These are phyloP conservation scores for Lasiodiplodia sp. DNA, from an alignment of 2,329 filamentous ascomycete genomes.

Conservation along the genomic window DNA sequence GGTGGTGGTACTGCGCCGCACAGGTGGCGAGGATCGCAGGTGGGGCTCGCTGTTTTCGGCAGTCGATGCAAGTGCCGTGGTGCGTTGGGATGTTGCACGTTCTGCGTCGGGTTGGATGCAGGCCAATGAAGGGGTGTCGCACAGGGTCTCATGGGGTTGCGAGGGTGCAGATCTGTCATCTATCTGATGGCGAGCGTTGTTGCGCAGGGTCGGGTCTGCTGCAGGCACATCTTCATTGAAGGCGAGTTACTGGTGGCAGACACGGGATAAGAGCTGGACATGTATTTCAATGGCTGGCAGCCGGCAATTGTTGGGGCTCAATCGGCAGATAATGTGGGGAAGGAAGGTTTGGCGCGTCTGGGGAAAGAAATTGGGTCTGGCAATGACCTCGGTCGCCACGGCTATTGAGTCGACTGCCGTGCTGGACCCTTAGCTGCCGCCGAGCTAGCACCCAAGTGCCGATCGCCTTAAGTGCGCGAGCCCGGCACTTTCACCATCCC, in stretches of 20 bases:
- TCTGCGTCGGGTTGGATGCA: neutral
- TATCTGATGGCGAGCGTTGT: no score
- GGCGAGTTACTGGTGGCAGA: neutral
- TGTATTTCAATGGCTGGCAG: neutral
- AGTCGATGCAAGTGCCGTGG: neutral
- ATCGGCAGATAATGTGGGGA: constrained; percentile 19
- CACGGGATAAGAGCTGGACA: no score
- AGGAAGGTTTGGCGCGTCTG: constrained; percentile 17
- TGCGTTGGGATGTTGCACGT: neutral
- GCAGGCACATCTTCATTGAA: neutral
- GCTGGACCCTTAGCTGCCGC: neutral
- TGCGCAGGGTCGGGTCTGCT: no score
- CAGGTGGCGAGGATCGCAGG: neutral
- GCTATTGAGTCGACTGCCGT: constrained; percentile 23
- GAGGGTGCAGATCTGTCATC: neutral
- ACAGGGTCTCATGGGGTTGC: neutral
- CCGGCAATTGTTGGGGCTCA: constrained; percentile 14
- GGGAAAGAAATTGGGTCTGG: constrained; percentile 4
- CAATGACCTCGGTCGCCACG: constrained; percentile 20
- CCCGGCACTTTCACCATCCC: neutral
- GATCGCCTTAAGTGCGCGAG: neutral
- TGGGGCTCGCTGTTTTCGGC: neutral
- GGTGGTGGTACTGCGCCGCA: neutral
- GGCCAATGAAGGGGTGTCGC: neutral
- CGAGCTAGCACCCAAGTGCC: constrained; percentile 6